Evolutionary conservation across 2,329 filamentous ascomycete genomes (phyloP), one percentile per base, ranked within the genome.

Genomic region (Onygenales sp.): DNA sequence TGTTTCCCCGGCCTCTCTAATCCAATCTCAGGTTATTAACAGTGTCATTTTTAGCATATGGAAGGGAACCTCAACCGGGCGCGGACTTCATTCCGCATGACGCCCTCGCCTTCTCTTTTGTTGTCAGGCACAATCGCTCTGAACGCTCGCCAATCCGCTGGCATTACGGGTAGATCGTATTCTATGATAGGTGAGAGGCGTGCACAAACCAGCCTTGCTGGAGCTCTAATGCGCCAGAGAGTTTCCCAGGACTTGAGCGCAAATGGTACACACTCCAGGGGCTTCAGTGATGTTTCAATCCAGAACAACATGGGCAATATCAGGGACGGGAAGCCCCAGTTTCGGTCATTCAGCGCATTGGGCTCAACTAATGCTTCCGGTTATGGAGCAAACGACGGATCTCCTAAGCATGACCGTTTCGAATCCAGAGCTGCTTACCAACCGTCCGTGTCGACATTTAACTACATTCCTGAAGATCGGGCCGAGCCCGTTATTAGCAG

Each of bases 21-120:
- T 37, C 32, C 31, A 11, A 31, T n/a, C 13, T 13, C 34, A 17
- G 6, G 8, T 14, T n/a, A n/a, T 42, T 40, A 10, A 21, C 10
- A 33, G 33, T 55, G 44, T 37, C 11, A 33, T 39, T 52, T 49
- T 21, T 67, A 94, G 89, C 87, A 88, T 34, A 95, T 96, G 90
- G 92, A 96, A 70, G 89, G 86, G 39, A 96, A 96, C 61, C 76
- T 96, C 17, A 85, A 80, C 54, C 85, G 88, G 56, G 91, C 89
- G 33, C 82, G 88, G 61, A 83, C 80, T 58, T 85, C 85, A 8
- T 74, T 88, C 27, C 76, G 80, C 45, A 71, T 75, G 36, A 74
- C 74, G 6, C 75, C 78, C 7, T 75, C 75, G 10, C 63, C 70
- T 6, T 76, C 79, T 27, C 73, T 75, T 49, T 73, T 74, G 51